Conservation (phyloP, 2,329 filamentous ascomycete species). For the Aspergillus brunneoviolaceus region DNA sequence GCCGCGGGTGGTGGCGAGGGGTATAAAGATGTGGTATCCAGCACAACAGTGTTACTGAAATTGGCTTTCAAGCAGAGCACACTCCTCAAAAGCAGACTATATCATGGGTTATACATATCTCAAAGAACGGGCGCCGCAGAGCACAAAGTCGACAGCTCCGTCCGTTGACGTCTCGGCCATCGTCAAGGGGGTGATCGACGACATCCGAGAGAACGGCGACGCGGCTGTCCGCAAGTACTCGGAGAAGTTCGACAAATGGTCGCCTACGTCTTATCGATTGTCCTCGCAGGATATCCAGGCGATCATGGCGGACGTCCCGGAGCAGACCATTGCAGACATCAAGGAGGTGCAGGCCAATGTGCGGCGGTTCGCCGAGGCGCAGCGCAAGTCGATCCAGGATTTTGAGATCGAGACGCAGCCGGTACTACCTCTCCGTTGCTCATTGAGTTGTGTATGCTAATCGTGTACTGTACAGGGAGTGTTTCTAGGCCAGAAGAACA, state of each 20-base stretch:
- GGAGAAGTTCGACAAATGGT: slow-evolving; percentile 57
- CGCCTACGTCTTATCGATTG: slow-evolving; percentile 50
- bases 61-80: too few relatives aligned
- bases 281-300: slow-evolving; percentile 47
- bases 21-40: too few relatives aligned
- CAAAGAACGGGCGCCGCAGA: background rate
- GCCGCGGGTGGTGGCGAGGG: too few relatives aligned
- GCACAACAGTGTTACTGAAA: too few relatives aligned
- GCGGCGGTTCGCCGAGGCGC: slow-evolving; percentile 50
- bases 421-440: background rate
- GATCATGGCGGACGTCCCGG: slow-evolving; percentile 45
- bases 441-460: background rate
- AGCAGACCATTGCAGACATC: slow-evolving; percentile 55
- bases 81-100: too few relatives aligned
- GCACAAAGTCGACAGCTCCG: background rate
- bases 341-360: slow-evolving; percentile 54
- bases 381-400: slow-evolving; percentile 48
- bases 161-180: slow-evolving; percentile 37
- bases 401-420: slow-evolving; percentile 54
- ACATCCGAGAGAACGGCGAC: slow-evolving; percentile 51
- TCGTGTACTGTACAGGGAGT: slow-evolving; percentile 38
- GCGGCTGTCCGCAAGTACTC: slow-evolving; percentile 51
- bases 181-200: slow-evolving; percentile 50
- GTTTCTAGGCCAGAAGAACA: slow-evolving; percentile 52
- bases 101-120: background rate